These are phyloP conservation scores for Backusella psychrophila DNA, from an alignment of 192 early-diverging fungal genomes.

Conservation along the genomic window DNA sequence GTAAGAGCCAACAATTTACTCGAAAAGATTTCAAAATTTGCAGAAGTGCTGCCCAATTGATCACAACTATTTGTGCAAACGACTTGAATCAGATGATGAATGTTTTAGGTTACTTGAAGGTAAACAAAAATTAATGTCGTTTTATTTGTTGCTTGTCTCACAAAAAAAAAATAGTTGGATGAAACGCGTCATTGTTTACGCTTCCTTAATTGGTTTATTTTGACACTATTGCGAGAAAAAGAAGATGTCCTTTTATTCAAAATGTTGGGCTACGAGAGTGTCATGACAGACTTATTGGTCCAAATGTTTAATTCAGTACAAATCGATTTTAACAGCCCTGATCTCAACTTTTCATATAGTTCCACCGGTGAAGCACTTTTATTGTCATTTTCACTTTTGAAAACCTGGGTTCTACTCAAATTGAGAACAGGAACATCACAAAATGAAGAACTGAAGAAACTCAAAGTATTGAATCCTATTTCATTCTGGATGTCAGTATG, in stretches of 20 bases:
- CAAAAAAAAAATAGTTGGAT: slow-evolving; percentile 27
- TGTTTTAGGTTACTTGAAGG: slow-evolving; percentile 13
- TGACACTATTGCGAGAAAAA: slow-evolving; percentile 22
- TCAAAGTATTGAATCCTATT: background rate
- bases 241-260: slow-evolving; percentile 19
- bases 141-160: background rate
- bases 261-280: slow-evolving; percentile 33
- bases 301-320: slow-evolving; percentile 31
- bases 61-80: slow-evolving; percentile 31
- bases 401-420: slow-evolving; percentile 40
- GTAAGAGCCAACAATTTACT: slow-evolving; percentile 31
- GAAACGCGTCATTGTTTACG: slow-evolving; percentile 36
- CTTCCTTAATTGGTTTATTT: slow-evolving; percentile 45
- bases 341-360: slow-evolving; percentile 38
- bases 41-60: slow-evolving; percentile 32
- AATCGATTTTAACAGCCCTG: slow-evolving; percentile 28
- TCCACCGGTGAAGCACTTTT: slow-evolving; percentile 33
- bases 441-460: background rate
- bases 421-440: background rate
- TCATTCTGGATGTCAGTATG: slow-evolving; percentile 26
- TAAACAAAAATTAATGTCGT: slow-evolving; percentile 5
- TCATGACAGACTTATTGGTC: slow-evolving; percentile 34
- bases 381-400: slow-evolving; percentile 40
- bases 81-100: slow-evolving; percentile 9
- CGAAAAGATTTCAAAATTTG: slow-evolving; percentile 41